Conservation (phyloP, 2,329 filamentous ascomycete genomes). For the Exophiala aquamarina region DNA sequence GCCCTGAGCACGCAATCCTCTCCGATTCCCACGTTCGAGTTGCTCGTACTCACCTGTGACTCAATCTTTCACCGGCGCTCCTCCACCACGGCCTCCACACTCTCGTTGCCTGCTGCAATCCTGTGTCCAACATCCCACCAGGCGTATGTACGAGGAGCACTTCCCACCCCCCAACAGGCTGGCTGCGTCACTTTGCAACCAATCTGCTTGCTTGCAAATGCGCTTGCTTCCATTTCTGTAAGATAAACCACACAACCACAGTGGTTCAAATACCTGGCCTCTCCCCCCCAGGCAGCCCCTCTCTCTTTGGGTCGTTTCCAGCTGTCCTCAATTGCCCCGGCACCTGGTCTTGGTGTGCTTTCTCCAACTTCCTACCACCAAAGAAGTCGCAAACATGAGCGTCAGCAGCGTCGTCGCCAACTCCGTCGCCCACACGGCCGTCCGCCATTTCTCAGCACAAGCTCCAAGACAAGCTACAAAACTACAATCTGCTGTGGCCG, state of each 20-base stretch:
- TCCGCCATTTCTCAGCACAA: constrained; percentile 47
- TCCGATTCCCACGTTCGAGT: constrained; percentile 9
- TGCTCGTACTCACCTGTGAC: too few relatives aligned
- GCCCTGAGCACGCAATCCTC: constrained; percentile 9
- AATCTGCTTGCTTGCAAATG: constrained; percentile 12
- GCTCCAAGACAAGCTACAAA: constrained; percentile 41
- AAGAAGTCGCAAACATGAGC: constrained; percentile 20
- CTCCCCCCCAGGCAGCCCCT: neutral
- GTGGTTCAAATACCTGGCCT: constrained; percentile 3
- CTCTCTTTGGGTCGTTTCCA: constrained; percentile 1
- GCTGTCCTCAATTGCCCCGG: neutral
- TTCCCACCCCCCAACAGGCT: too few relatives aligned
- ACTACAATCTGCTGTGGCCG: constrained; percentile 40
- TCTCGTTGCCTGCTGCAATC: neutral
- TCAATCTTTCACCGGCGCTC: neutral
- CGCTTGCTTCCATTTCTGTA: neutral
- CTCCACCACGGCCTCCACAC: neutral
- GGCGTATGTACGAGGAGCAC: too few relatives aligned
- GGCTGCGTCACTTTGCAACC: neutral
- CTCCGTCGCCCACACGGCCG: constrained; percentile 29
- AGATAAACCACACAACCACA: neutral
- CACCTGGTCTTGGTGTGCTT: neutral
- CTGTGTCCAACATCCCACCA: neutral
- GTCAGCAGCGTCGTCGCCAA: constrained; percentile 16
- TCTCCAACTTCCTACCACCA: neutral